Evolutionary conservation across 2,329 filamentous ascomycete species (phyloP).

Genomic region (Aspergillus sp.): DNA sequence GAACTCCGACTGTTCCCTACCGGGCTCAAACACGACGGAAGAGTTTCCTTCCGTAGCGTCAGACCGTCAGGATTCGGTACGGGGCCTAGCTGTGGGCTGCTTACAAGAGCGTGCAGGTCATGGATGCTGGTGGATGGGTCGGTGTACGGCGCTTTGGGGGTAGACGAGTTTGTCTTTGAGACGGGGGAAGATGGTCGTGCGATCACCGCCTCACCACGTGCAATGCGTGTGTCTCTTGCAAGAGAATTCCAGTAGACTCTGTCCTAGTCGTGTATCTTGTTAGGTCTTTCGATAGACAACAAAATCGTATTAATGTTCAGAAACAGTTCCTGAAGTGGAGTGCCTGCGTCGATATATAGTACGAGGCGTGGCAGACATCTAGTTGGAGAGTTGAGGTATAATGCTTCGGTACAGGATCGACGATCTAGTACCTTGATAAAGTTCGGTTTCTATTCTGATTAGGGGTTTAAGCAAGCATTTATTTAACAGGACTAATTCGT

Average conservation of each 20-base stretch:
- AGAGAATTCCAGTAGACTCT: neutral
- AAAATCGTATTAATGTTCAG: too few species aligned
- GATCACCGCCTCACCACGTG: neutral
- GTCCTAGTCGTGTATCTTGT: neutral
- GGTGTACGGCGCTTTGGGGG: slow-evolving; percentile 1
- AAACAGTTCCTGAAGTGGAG: neutral
- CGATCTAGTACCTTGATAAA: too few species aligned
- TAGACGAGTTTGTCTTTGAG: slow-evolving; percentile 18
- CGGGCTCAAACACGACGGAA: slow-evolving; percentile 21
- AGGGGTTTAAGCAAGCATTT: too few species aligned
- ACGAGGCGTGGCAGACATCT: too few species aligned
- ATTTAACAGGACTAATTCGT: too few species aligned
- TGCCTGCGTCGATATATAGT: too few species aligned
- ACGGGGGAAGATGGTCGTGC: neutral
- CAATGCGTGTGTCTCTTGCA: neutral
- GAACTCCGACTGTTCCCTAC: slow-evolving; percentile 32
- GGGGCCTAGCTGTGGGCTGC: neutral
- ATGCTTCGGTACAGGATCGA: too few species aligned
- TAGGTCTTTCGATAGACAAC: too few species aligned
- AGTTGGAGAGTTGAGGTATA: too few species aligned
- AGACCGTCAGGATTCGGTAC: neutral
- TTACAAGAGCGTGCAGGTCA: neutral
- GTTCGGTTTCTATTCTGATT: too few species aligned
- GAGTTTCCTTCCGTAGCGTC: slow-evolving; percentile 27
- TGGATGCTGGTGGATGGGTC: slow-evolving; percentile 1